Evolutionary conservation across 495 filamentous ascomycete species (phyloP).

Genomic region (Parathielavia hyrcaniae): DNA sequence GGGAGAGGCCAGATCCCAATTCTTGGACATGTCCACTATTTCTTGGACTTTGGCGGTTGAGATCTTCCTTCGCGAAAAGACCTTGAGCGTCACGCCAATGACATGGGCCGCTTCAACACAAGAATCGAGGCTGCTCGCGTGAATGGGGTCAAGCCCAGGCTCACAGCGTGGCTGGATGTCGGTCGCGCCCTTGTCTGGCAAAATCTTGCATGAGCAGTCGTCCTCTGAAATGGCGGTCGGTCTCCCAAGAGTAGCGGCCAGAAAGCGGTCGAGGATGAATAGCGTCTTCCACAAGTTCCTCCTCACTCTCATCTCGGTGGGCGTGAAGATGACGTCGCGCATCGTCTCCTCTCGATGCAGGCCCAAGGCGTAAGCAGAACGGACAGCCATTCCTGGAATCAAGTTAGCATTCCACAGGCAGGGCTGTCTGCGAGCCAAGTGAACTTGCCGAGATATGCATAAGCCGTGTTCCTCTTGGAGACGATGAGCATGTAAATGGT

Average conservation of each 20-base stretch:
- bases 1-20: slow-evolving; percentile 45
- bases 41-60: slow-evolving; percentile 60
- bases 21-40: slow-evolving; percentile 53
- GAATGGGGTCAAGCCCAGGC: slow-evolving; percentile 19
- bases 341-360: slow-evolving; percentile 58
- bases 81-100: slow-evolving; percentile 60
- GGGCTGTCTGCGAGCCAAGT: neutral
- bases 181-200: slow-evolving; percentile 37
- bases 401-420: slow-evolving; percentile 9
- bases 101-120: slow-evolving; percentile 54
- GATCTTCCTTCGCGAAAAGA: slow-evolving; percentile 64
- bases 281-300: slow-evolving; percentile 55
- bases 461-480: slow-evolving; percentile 54
- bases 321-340: slow-evolving; percentile 40
- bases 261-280: slow-evolving; percentile 56
- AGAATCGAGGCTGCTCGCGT: slow-evolving; percentile 44
- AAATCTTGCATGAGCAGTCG: slow-evolving; percentile 46
- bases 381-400: slow-evolving; percentile 54
- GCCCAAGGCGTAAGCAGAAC: slow-evolving; percentile 54
- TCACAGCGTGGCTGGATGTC: slow-evolving; percentile 37
- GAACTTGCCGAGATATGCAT: slow-evolving; percentile 50
- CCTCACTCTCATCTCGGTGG: slow-evolving; percentile 41
- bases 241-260: slow-evolving; percentile 53
- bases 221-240: slow-evolving; percentile 57
- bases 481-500: slow-evolving; percentile 53